Evolutionary conservation across 257 asterid genomes (phyloP), one percentile per base, ranked within the genome.

Genomic region (Przewalskia tangutica): DNA sequence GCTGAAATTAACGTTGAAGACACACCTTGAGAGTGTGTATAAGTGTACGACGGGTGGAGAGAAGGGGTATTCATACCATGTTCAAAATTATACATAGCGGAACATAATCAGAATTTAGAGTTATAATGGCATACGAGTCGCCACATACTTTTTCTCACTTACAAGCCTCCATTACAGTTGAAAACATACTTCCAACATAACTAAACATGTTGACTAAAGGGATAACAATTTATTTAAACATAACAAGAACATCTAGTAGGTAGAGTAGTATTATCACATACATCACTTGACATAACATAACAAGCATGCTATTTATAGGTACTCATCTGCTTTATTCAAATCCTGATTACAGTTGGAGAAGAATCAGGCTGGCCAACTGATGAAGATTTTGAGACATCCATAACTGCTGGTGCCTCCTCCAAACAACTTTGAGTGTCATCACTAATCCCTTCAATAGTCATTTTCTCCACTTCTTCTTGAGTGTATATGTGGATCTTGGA

Each of bases 361-460:
- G 91, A 88, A 83, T 88, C 96, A 2, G 93, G 96, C 82, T 88
- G 91, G 64, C 95, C 92, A 17, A 91, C 95, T n/a, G 97, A 95
- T 6, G 98, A 90, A 7, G 97, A 92, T 85, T 92, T 95, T 0
- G 97, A 95, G 44, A 82, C 91, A 68, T 93, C 97, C 4, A 86
- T 59, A 32, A 77, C 77, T 0, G 89, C 85, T 2, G 93, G 93
- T 4, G 95, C 95, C 89, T 95, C 98, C 80, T 93, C 99, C 93
- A 95, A 83, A 84, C 98, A 93, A 88, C 99, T 95, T 66, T 90
- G 96, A 34, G 97, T 92, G 88, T 95, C 98, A 8, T 95, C 99
- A 8, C 94, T 89, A 81, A 91, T 87, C 88, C 89, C 88, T n/a
- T 97, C 97, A 8, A 92, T 82, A 50, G 83, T 88, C 92, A 93